Base-by-base conservation (phyloP, 139 green algal species). In the Ettlia oleoabundans region DNA sequence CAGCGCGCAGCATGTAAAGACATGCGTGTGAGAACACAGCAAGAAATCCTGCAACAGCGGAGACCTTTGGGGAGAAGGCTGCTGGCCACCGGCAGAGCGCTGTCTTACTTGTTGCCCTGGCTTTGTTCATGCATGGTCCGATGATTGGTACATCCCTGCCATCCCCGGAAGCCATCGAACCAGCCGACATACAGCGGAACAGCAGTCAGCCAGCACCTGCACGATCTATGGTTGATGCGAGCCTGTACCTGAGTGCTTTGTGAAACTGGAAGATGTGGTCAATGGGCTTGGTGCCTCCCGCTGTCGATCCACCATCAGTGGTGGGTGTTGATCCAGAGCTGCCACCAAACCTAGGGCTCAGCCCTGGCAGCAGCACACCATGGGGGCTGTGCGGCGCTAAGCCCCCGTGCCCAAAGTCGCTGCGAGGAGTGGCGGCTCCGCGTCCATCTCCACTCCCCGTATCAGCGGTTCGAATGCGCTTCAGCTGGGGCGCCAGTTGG, bases 221-320 rank as follows among this genome's bases (percentile, higher is more conserved):
- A 43, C 63, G 32, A 30, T 2, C 26, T 15, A 38, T 13, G 5
- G 63, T 42, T 33, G 28, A 19, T 32, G 32, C 30, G 4, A 10
- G 3, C 41, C 70, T 64, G 47, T 35, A 67, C 73, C 80, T 42
- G 26, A 90, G 55, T 2, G 86, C 91, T 69, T 92, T 93, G 84
- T 94, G 89, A 68, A 94, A 93, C 82, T 95, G 91, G 75, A 99
- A 99, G 80, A 99, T 99, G 89, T 98, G 95, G 84, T 99, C 97
- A 37, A 99, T 98, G 38, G 95, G 95, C 53, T 92, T 67, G 77
- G 32, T 58, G 13, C 38, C 38, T 13, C 75, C 75, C 2, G n/a
- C 40, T 9, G 58, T 43, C 3, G 58, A 71, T 0, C 40, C n/a
- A n/a, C n/a, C 75, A 4, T 30, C 72, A 10, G 28, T 47, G 5